Evolutionary conservation across 2,329 filamentous ascomycete genomes (phyloP).

Genomic region (Paecilomyces niveus): DNA sequence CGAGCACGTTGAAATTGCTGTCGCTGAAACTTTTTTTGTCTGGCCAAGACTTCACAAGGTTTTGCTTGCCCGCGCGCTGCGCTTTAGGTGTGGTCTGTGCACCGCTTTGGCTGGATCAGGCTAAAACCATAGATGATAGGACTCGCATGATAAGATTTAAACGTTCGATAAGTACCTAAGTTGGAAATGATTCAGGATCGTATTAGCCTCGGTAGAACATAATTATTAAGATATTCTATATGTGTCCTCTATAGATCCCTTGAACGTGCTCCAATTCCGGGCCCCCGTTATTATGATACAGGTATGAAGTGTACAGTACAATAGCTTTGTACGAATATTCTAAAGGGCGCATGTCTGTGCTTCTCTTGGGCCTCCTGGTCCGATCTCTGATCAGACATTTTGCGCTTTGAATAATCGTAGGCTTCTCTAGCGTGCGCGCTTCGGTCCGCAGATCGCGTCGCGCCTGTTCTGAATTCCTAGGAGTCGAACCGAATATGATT

Average conservation of each 20-base stretch:
- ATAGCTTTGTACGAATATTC: not conserved
- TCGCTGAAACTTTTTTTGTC: constrained; percentile 29
- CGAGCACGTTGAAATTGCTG: constrained; percentile 4
- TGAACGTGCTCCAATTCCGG: not conserved
- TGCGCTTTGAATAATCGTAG: too few species aligned
- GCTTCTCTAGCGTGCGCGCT: too few species aligned
- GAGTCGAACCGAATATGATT: too few species aligned
- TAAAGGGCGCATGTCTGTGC: not conserved
- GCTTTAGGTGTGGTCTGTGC: constrained; percentile 20
- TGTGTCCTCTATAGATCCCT: not conserved
- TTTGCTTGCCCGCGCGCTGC: constrained; percentile 1
- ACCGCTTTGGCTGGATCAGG: not conserved
- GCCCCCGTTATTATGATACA: not conserved
- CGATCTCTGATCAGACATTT: not conserved
- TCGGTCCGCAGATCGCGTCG: too few species aligned
- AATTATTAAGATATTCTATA: not conserved
- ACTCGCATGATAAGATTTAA: not conserved
- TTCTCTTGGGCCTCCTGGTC: not conserved
- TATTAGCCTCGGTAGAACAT: not conserved
- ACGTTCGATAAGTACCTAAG: not conserved
- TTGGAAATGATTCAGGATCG: not conserved
- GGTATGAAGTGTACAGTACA: not conserved
- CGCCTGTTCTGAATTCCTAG: too few species aligned
- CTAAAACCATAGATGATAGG: not conserved
- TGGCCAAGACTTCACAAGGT: constrained; percentile 17